phyloP scores from a whole-genome alignment of 192 early-diverging fungal genomes.

The Coemansia sp. region DNA sequence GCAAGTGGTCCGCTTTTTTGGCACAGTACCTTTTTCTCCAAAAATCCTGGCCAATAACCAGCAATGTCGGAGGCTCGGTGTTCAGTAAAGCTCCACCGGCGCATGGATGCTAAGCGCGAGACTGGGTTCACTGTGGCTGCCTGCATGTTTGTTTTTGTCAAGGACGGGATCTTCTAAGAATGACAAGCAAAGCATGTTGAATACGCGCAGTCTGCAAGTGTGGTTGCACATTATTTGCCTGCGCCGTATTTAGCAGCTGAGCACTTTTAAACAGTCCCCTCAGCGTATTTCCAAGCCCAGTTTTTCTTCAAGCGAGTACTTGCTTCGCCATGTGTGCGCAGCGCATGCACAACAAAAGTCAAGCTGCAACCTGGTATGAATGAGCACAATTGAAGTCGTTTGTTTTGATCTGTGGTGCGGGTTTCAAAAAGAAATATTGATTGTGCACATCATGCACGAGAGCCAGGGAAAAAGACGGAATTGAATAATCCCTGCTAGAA shows the following conservation, averaged over 20 bases:
- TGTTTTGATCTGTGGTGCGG: constrained; percentile 1
- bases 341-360: constrained; percentile 3
- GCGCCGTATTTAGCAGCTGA: neutral
- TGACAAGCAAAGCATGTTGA: neutral
- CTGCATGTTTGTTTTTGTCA: neutral
- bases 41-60: neutral
- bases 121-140: neutral
- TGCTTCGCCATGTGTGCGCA: constrained; percentile 1
- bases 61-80: neutral
- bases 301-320: neutral
- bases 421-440: neutral
- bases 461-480: neutral
- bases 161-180: neutral
- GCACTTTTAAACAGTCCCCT: neutral
- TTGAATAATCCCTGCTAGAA: constrained; percentile 2
- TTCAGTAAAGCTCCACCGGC: neutral
- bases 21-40: neutral
- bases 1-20: neutral
- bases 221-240: neutral
- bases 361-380: neutral
- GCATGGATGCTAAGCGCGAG: neutral
- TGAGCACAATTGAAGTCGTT: neutral
- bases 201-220: neutral
- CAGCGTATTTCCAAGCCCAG: neutral
- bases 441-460: neutral